Percentiles rank a stretch among this genome's conserved stretches.
phyloP scores from a whole-genome alignment of 768 basidiomycete genomes.

The Rhizopogon roseolus region DNA sequence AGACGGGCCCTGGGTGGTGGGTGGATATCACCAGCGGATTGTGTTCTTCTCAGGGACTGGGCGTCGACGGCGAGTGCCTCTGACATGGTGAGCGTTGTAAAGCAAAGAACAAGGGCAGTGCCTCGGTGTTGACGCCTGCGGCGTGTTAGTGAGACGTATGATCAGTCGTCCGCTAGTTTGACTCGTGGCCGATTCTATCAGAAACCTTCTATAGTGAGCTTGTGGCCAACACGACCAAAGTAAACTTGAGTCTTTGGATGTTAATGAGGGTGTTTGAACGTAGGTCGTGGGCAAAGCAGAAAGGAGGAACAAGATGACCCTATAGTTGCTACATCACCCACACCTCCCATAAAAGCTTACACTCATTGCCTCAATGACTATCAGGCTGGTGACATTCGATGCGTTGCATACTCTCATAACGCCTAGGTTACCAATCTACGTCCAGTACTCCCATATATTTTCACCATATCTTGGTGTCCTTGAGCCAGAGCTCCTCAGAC shows the following conservation, averaged over 20 bases:
- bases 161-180: conserved; percentile 9
- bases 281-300: not conserved
- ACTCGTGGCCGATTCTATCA: not conserved
- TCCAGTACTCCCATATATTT: conserved; percentile 59
- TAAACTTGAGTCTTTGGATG: not conserved
- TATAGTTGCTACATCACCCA: too few species aligned
- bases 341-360: not conserved
- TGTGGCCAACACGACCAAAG: not conserved
- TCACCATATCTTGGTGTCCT: conserved; percentile 62
- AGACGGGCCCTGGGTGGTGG: conserved; percentile 23
- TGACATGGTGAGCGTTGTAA: conserved; percentile 23
- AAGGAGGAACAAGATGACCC: not conserved
- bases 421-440: conserved; percentile 62
- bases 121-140: conserved; percentile 24
- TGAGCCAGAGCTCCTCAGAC: conserved; percentile 44
- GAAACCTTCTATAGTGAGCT: not conserved
- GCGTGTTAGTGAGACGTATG: conserved; percentile 17
- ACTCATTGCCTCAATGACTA: conserved; percentile 16
- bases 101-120: conserved; percentile 7
- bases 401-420: conserved; percentile 70
- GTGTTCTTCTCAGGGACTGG: conserved; percentile 29
- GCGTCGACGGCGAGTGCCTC: conserved; percentile 21
- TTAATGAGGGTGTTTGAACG: not conserved
- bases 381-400: conserved; percentile 76
- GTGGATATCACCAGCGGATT: conserved; percentile 30